Evolutionary conservation across 441 rosid species (phyloP).

Genomic region (Gossypium schwendimanii): DNA sequence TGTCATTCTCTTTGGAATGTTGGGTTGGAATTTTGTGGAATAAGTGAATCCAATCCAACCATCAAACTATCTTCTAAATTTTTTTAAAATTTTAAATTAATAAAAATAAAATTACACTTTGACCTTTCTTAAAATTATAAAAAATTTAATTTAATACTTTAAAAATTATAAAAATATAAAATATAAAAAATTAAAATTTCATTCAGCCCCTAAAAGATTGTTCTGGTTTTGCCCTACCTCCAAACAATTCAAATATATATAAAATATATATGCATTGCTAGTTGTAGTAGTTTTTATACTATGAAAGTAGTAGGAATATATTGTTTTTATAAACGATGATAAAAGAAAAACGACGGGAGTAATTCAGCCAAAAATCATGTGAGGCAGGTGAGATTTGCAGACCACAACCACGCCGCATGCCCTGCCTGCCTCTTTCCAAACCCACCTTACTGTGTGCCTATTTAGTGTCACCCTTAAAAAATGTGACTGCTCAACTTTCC

Average conservation of each 20-base stretch:
- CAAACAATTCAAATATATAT: neutral
- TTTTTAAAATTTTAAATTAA: no score
- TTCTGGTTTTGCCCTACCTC: neutral
- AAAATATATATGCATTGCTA: neutral
- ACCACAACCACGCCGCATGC: neutral
- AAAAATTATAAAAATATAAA: no score
- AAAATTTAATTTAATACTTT: no score
- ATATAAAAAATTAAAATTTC: no score
- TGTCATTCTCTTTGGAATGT: conserved; percentile 45
- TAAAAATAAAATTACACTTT: no score
- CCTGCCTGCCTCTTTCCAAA: neutral
- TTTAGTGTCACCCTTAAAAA: neutral
- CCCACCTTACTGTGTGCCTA: neutral
- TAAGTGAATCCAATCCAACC: conserved; percentile 21
- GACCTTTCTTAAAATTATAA: no score
- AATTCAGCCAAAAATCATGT: neutral
- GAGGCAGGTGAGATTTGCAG: neutral
- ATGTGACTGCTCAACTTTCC: no score
- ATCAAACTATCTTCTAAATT: neutral
- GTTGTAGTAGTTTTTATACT: neutral
- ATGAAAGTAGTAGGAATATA: neutral
- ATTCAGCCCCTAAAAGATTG: no score
- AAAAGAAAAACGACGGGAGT: neutral
- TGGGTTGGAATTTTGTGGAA: conserved; percentile 45
- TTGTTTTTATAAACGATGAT: neutral